Evolutionary conservation across 495 filamentous ascomycete genomes (phyloP).

Genomic region (Annulohypoxylon nitens): DNA sequence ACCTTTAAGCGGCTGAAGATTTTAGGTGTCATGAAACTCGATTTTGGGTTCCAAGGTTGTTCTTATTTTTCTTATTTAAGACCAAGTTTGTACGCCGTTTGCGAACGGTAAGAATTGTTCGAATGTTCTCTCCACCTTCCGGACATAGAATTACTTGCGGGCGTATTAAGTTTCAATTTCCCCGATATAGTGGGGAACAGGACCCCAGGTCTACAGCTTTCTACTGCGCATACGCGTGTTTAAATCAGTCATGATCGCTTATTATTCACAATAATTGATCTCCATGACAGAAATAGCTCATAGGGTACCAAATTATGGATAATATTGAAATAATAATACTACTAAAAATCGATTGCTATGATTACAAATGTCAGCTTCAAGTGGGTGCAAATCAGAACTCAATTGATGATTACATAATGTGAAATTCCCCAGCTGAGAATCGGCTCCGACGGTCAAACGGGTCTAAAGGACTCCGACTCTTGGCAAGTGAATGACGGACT

Average conservation of each 20-base stretch:
- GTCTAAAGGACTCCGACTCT: not conserved
- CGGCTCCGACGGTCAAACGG: constrained; percentile 27
- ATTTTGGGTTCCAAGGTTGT: not conserved
- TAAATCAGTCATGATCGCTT: not conserved
- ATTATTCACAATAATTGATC: too few relatives aligned
- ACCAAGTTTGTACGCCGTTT: not conserved
- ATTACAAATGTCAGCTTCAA: too few relatives aligned
- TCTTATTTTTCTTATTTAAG: not conserved
- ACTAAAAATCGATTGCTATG: too few relatives aligned
- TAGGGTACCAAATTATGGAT: too few relatives aligned
- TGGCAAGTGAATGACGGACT: constrained; percentile 14
- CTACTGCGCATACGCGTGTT: not conserved
- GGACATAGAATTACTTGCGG: not conserved
- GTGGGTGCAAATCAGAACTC: not conserved
- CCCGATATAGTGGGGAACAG: not conserved
- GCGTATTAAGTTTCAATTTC: not conserved
- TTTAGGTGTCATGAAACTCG: constrained; percentile 15
- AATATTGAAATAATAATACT: too few relatives aligned
- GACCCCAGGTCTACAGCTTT: not conserved
- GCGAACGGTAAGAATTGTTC: not conserved
- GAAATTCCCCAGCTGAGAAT: not conserved
- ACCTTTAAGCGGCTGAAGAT: constrained; percentile 21
- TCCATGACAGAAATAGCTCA: too few relatives aligned
- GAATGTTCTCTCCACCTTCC: not conserved
- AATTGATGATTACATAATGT: not conserved